These are phyloP conservation scores for Daldinia eschscholtzii DNA, from an alignment of 2,329 filamentous ascomycete species.

Conservation along the genomic window DNA sequence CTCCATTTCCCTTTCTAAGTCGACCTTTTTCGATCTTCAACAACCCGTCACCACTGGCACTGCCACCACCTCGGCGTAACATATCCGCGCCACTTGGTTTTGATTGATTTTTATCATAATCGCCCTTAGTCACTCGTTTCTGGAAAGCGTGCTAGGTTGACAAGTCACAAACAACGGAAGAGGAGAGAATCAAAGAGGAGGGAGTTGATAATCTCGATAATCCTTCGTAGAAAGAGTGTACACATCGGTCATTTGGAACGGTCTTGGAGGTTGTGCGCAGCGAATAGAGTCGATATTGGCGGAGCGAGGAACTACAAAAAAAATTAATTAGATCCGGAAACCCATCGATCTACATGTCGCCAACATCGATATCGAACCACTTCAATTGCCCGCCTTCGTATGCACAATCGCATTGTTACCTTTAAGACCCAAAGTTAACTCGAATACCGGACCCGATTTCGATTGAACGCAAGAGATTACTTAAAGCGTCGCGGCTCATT, in stretches of 20 bases:
- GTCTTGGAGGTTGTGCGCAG: constrained; percentile 6
- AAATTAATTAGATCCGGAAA: not conserved
- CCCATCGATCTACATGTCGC: constrained; percentile 46
- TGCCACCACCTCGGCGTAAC: constrained; percentile 37
- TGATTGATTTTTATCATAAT: constrained; percentile 22
- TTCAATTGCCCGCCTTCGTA: constrained; percentile 30
- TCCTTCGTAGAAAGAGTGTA: constrained; percentile 23
- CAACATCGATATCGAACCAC: constrained; percentile 37
- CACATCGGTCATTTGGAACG: constrained; percentile 16
- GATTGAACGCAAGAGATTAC: constrained; percentile 30
- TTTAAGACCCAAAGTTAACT: constrained; percentile 29
- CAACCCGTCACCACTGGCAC: constrained; percentile 39
- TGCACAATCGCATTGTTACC: constrained; percentile 28
- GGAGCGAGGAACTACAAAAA: constrained; percentile 3
- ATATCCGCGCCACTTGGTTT: constrained; percentile 36
- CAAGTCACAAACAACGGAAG: constrained; percentile 14
- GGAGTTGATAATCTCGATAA: constrained; percentile 6
- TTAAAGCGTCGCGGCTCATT: constrained; percentile 48
- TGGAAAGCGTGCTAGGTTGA: constrained; percentile 40
- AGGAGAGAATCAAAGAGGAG: constrained; percentile 17
- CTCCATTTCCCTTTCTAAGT: constrained; percentile 30
- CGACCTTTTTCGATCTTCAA: constrained; percentile 41
- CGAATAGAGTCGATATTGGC: constrained; percentile 20
- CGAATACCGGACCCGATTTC: constrained; percentile 15
- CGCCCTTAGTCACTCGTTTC: constrained; percentile 48